Evolutionary conservation across 1,284 basidiomycete species (phyloP), one percentile per base, ranked within the genome.

Genomic region (Uromyces viciae-fabae): DNA sequence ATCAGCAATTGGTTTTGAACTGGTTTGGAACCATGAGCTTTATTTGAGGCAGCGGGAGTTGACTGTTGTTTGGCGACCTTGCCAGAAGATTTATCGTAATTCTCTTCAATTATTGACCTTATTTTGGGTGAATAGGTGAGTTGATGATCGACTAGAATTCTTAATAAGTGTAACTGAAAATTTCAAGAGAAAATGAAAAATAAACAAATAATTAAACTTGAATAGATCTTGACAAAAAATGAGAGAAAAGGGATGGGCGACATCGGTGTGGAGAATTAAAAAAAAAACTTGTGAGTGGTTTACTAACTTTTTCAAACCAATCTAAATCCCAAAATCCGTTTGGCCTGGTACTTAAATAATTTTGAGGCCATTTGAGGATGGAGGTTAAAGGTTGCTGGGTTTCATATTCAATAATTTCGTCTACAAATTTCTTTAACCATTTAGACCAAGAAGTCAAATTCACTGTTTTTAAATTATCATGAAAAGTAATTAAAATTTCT

Each of bases 241-340:
- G 64, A 17, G 15, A 40, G 38, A 36, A 14, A 68, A 68, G 15
- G 38, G 14, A 14, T 25, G 11, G 14, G 19, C 58, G 14, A 14
- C 19, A 33, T 19, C 64, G 56, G 28, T 60, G 56, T 9, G 11
- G 11, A 60, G 28, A 60, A 60, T 60, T 9, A 22, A 11, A 22
- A 11, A 9, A 25, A 25, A n/a, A 9, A 25, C 11, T 9, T 60
- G 56, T 60, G 56, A 60, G 28, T 60, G 17, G 11, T 31, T 9
- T 17, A 52, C 71, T 64, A 36, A 81, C 78, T 42, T 81, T 81
- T 49, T 81, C 78, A 46, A 66, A 33, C 78, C 78, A 81, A 74
- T 73, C 43, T 36, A 81, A 64, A 43, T 74, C 71, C 78, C 78
- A 81, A 64, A 81, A 66, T 31, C 69, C 78, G 60, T 81, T 72